A percentile compares a stretch with the other conserved stretches of the same genome.
Conservation (phyloP, 441 rosid species). For the Populus tomentosa region DNA sequence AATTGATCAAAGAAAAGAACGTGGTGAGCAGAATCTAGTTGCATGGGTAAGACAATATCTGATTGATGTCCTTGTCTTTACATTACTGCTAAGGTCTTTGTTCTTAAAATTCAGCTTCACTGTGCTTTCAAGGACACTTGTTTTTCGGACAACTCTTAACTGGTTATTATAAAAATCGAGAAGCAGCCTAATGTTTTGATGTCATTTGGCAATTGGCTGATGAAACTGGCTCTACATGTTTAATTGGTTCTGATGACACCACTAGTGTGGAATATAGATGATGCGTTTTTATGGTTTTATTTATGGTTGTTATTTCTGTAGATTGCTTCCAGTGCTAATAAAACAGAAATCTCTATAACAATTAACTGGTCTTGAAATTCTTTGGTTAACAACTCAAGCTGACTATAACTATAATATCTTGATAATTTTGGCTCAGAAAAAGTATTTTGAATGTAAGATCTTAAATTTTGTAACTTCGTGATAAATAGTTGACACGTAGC, state of each 20-base stretch:
- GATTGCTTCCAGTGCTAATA: background rate
- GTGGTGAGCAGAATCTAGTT: conserved; percentile 78
- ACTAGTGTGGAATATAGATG: background rate
- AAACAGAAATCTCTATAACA: background rate
- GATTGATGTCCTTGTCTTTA: background rate
- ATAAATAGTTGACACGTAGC: background rate
- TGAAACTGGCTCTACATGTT: background rate
- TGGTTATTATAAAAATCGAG: background rate
- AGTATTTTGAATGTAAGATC: background rate
- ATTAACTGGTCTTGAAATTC: background rate
- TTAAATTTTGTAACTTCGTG: background rate
- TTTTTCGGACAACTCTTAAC: background rate
- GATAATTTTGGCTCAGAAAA: background rate
- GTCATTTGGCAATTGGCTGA: background rate
- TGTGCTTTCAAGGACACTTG: background rate
- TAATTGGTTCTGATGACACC: background rate
- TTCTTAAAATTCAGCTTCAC: background rate
- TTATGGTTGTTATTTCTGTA: background rate
- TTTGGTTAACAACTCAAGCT: background rate
- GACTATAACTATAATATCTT: background rate
- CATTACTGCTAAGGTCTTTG: background rate
- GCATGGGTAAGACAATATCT: conserved; percentile 64
- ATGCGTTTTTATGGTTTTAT: background rate
- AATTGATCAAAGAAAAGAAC: conserved; percentile 65
- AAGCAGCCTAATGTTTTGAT: background rate